phyloP scores from a whole-genome alignment of 2,329 filamentous ascomycete species.

The Scleromitrula shiraiana region DNA sequence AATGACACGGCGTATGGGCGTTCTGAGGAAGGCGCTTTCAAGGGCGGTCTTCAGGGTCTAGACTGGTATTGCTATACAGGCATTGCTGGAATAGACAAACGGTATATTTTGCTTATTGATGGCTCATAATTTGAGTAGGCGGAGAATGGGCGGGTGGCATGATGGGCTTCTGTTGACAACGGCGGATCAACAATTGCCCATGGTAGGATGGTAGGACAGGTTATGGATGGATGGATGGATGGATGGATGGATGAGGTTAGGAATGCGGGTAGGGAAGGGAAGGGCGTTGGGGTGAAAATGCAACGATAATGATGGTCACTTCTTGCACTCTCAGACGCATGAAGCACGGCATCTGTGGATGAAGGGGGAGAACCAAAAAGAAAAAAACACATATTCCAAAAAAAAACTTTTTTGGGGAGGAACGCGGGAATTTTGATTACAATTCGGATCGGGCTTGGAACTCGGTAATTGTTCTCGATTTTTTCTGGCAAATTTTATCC shows the following conservation, averaged over 20 bases:
- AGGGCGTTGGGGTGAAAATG: slow-evolving; percentile 15
- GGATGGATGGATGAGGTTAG: slow-evolving; percentile 10
- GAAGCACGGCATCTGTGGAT: slow-evolving; percentile 22
- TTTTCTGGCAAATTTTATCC: slow-evolving; percentile 15
- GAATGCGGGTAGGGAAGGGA: no score
- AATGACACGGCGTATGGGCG: slow-evolving; percentile 27
- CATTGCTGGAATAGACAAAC: slow-evolving; percentile 26
- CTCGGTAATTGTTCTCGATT: slow-evolving; percentile 21
- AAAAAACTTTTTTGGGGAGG: slow-evolving; percentile 20
- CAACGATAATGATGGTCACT: slow-evolving; percentile 23
- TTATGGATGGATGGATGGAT: slow-evolving; percentile 10
- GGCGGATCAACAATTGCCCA: slow-evolving; percentile 6
- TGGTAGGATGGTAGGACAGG: slow-evolving; percentile 9
- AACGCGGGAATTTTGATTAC: slow-evolving; percentile 13
- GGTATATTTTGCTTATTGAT: slow-evolving; percentile 21
- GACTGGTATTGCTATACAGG: slow-evolving; percentile 23
- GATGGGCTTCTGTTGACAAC: slow-evolving; percentile 11
- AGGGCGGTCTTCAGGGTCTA: slow-evolving; percentile 22
- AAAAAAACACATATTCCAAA: slow-evolving; percentile 14
- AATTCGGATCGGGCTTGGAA: slow-evolving; percentile 20
- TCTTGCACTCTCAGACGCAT: slow-evolving; percentile 20
- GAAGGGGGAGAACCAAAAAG: slow-evolving; percentile 14
- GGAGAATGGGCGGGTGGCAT: slow-evolving; percentile 5
- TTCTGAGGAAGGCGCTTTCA: slow-evolving; percentile 22
- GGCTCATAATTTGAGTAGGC: slow-evolving; percentile 19